Conservation (phyloP, 768 basidiomycete species). For the Tulasnella sp. region DNA sequence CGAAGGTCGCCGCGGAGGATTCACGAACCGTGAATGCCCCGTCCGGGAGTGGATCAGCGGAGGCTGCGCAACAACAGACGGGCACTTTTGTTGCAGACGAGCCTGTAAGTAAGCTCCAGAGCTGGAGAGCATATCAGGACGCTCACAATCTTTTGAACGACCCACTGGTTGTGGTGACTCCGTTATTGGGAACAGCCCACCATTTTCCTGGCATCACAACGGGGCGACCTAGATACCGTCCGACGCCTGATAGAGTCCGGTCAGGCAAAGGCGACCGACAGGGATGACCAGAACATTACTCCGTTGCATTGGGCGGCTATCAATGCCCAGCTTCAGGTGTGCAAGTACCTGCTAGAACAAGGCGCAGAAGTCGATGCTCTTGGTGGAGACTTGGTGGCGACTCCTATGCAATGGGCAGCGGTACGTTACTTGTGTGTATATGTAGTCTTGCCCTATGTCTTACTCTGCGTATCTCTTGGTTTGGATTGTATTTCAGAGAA, state of each 20-base stretch:
- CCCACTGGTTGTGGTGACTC: too few relatives aligned
- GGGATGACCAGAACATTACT: constrained; percentile 86
- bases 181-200: constrained; percentile 26
- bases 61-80: too few relatives aligned
- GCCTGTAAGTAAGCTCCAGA: too few relatives aligned
- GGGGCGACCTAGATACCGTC: constrained; percentile 64
- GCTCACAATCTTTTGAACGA: too few relatives aligned
- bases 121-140: too few relatives aligned
- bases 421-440: constrained; percentile 20
- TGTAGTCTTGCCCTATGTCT: not conserved
- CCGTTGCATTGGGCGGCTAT: constrained; percentile 98
- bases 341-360: constrained; percentile 77
- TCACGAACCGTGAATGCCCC: too few relatives aligned
- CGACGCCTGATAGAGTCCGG: constrained; percentile 61
- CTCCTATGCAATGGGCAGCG: constrained; percentile 97
- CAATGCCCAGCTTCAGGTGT: constrained; percentile 85
- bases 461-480: not conserved
- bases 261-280: constrained; percentile 57
- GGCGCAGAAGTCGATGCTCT: constrained; percentile 91
- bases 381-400: constrained; percentile 89
- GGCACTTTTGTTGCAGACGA: too few relatives aligned
- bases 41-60: too few relatives aligned
- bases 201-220: constrained; percentile 78
- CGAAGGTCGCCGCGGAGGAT: too few relatives aligned
- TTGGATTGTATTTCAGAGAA: constrained; percentile 32